Evolutionary conservation across 176 grass and related monocot genomes (phyloP).

Genomic region (sorghum (Sorghum bicolor)): DNA sequence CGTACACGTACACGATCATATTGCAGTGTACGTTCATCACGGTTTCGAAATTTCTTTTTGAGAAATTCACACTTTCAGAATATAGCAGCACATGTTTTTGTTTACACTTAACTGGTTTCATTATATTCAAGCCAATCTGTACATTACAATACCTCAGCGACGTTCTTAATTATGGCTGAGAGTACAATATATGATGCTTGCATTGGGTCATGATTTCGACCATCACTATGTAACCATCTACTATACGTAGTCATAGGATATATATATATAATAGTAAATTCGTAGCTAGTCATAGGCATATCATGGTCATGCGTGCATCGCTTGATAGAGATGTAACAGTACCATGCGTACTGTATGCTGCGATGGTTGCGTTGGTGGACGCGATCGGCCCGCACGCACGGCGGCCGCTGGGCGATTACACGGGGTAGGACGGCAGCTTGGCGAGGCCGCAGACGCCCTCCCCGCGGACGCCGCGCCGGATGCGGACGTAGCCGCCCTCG

Average conservation of each 20-base stretch:
- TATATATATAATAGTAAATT: no score
- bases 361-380: background rate
- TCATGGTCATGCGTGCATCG: no score
- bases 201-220: background rate
- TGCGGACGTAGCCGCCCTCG: slow-evolving; percentile 53
- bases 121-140: background rate
- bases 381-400: no score
- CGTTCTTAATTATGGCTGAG: background rate
- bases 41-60: no score
- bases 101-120: background rate
- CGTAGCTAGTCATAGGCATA: no score
- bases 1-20: no score
- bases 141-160: background rate
- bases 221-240: background rate
- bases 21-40: no score
- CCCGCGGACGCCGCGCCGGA: slow-evolving; percentile 38
- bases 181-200: background rate
- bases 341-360: background rate
- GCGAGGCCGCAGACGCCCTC: slow-evolving; percentile 61
- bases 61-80: no score
- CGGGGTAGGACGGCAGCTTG: slow-evolving; percentile 47
- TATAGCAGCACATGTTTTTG: background rate
- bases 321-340: background rate
- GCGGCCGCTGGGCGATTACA: background rate
- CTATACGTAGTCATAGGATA: no score